Conservation (phyloP, 2,329 filamentous ascomycete species). For the Aspergillus eucalypticola region DNA sequence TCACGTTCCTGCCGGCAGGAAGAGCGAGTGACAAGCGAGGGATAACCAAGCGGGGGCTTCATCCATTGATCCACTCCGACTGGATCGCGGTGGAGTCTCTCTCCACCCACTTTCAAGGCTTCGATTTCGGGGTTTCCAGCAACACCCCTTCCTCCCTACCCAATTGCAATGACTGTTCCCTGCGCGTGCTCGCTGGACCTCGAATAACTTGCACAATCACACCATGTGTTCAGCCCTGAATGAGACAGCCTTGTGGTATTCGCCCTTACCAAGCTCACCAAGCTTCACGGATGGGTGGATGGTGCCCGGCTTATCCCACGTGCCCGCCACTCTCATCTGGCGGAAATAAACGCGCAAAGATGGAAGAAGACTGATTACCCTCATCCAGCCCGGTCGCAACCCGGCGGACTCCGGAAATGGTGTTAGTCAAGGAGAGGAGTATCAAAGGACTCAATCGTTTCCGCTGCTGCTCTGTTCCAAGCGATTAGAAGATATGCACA, state of each 20-base stretch:
- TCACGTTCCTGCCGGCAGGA: background rate
- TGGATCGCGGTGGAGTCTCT: too few relatives aligned
- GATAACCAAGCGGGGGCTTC: background rate
- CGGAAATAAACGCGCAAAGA: too few relatives aligned
- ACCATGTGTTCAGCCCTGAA: too few relatives aligned
- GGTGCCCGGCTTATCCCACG: background rate
- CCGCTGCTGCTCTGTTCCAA: background rate
- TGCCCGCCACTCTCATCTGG: background rate
- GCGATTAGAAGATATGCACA: background rate
- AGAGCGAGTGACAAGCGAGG: background rate
- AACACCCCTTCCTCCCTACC: background rate
- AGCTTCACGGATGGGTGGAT: background rate
- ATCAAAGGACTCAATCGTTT: background rate
- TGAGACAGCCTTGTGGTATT: too few relatives aligned
- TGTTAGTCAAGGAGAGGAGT: background rate
- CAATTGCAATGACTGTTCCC: background rate
- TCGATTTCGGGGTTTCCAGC: background rate
- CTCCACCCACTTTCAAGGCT: too few relatives aligned
- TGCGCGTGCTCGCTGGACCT: background rate
- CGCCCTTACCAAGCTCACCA: background rate
- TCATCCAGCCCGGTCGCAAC: background rate
- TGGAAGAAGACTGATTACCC: background rate
- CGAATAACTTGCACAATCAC: background rate
- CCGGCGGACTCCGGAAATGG: background rate
- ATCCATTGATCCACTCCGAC: too few relatives aligned